Evolutionary conservation across 768 basidiomycete species (phyloP), one percentile per base, ranked within the genome.

Genomic region (Amanita molliuscula): DNA sequence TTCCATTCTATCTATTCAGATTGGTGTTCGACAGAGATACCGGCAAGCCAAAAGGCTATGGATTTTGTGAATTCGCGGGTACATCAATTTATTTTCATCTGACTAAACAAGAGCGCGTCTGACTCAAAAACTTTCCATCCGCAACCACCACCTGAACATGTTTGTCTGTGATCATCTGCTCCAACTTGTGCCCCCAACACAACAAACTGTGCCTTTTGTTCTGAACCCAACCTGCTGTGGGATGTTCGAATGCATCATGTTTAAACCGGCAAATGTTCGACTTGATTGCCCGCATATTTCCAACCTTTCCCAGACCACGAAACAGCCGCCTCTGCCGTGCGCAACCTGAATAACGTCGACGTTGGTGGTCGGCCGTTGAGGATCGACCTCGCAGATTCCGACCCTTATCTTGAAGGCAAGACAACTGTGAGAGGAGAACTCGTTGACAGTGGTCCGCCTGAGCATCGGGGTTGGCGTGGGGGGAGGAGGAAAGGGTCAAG

Each of bases 21-120:
- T 74, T 92, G 43, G 88, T 91, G 42, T 90, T 87, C 66, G 89
- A 92, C 70, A 74, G 89, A 61, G 89, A 90, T 51, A 92, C 91
- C n/a, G 91, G 90, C 48, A 94, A 94, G 63, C 89, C 92, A 45
- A 85, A 84, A 67, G 92, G 92, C 25, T 95, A 93, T 65, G 92
- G 91, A 18, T 91, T 91, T 61, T 91, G 89, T 72, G 89, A 92
- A 78, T 93, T 89, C 59, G 79, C 84, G 56, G 90, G 88, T 90
- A 78, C 70, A 75, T 73, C 61, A 65, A 61, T 67, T 44, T 61
- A 56, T 62, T 58, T 50, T 58, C 60, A 50, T 55, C 55, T 54
- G 40, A 55, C 44, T 56, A 44, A 55, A 55, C 58, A 48, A 56
- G 55, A 57, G 57, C 54, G 36, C 55, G 59, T 68, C 67, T 76